Base-by-base conservation (phyloP, 805 yeast genomes). In the Lipomyces yamadae region DNA sequence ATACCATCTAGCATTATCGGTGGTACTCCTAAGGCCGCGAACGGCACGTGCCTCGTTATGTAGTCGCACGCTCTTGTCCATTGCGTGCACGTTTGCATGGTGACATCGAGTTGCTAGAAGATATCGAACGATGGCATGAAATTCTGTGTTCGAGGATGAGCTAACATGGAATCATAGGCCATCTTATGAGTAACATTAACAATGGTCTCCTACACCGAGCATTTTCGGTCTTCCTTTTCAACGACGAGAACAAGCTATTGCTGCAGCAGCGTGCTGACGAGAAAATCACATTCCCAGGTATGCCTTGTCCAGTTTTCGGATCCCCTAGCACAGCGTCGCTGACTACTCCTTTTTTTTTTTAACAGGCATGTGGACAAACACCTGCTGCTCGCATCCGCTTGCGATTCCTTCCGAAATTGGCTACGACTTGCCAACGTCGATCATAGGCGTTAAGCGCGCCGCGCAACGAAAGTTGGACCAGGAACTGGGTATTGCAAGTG, bases 371-470 rank as follows among this genome's bases (percentile, higher is more conserved):
- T 95, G 99, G 99, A 95, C 99, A 33, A 95, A 95, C 78, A 95
- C 99, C 1, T 95, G 99, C 80, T 95, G 99, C 78, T 93, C 98
- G 0, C 99, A 95, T 77, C 99, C 99, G 8, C 82, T 95, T 62
- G 92, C 97, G 63, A 86, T 92, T 45, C 84, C 88, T 50, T 81
- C 86, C 48, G 99, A 95, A 78, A 81, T 92, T 76, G 98, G 98
- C 10, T 75, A 80, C 45, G 78, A 80, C 58, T 81, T 93, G 66
- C 78, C 80, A 4, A 79, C 82, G 45, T 90, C 96, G 7, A 81
- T 94, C 6, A 78, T 79, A 34, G 99, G 99, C 66, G 96, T 86
- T 62, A 90, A 87, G 75, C 81, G 82, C 54, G 99, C 99, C 1
- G 98, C 98, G 2, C 89, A 88, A 73, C 87, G 99, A 77, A 95